Percentiles rank a stretch among this genome's conserved stretches.
Conservation (phyloP, 352 stramenopile species). For the Globisporangium okanoganense region DNA sequence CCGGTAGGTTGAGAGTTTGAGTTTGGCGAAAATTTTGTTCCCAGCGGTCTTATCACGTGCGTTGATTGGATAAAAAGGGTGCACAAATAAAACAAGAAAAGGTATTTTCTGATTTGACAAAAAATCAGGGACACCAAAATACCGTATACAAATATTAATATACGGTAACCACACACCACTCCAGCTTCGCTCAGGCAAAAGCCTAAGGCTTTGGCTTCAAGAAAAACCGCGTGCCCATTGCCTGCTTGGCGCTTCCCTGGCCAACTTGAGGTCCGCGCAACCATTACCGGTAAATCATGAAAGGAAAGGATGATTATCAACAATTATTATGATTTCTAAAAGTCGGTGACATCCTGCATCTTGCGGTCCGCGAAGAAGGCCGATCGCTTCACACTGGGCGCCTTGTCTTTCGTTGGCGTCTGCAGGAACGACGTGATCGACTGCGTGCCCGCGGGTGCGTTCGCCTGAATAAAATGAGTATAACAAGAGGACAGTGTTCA, state of each 20-base stretch:
- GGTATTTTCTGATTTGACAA: too few species aligned
- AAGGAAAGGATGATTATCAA: too few species aligned
- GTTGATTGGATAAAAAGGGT: neutral
- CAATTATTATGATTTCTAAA: slow-evolving; percentile 25
- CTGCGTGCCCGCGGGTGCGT: slow-evolving; percentile 57
- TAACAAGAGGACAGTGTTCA: neutral
- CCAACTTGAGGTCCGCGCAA: too few species aligned
- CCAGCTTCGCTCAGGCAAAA: too few species aligned
- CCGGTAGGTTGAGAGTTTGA: neutral
- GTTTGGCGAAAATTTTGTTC: neutral
- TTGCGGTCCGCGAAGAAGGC: slow-evolving; percentile 53
- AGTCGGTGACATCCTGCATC: slow-evolving; percentile 65
- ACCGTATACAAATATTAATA: too few species aligned
- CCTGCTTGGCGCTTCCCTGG: too few species aligned
- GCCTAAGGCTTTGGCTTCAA: too few species aligned
- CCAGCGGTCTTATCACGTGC: neutral
- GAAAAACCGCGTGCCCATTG: too few species aligned
- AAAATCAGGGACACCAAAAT: too few species aligned
- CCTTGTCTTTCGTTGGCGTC: slow-evolving; percentile 21
- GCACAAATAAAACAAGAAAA: too few species aligned
- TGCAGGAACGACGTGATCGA: slow-evolving; percentile 80
- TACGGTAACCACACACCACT: too few species aligned
- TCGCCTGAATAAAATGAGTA: slow-evolving; percentile 28
- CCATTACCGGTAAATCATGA: too few species aligned
- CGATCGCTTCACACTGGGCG: slow-evolving; percentile 20